Conservation (phyloP, 2,329 filamentous ascomycete genomes). For the Colletotrichum horii region DNA sequence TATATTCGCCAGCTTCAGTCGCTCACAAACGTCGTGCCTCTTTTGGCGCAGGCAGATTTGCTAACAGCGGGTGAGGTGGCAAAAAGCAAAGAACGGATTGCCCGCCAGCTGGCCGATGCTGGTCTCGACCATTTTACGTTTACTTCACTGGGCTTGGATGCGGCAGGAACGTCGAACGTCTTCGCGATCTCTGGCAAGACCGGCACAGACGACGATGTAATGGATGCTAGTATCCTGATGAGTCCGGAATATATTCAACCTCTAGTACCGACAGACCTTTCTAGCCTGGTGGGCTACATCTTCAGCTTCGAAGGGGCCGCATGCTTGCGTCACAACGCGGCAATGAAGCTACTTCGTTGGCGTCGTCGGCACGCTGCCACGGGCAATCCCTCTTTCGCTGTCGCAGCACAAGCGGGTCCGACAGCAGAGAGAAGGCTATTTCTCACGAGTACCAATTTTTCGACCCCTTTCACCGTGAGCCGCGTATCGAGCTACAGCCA, state of each 20-base stretch:
- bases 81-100: conserved; percentile 64
- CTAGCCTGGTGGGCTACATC: conserved; percentile 70
- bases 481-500: conserved; percentile 26
- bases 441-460: conserved; percentile 28
- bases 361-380: conserved; percentile 37
- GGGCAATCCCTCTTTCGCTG: conserved; percentile 30
- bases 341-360: conserved; percentile 82
- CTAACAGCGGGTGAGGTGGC: conserved; percentile 63
- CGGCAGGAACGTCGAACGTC: conserved; percentile 45
- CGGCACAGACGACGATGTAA: conserved; percentile 75
- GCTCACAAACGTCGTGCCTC: conserved; percentile 83
- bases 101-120: conserved; percentile 59
- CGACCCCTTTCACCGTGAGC: not conserved
- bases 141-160: conserved; percentile 38
- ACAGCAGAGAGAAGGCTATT: conserved; percentile 48
- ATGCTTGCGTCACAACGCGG: conserved; percentile 82
- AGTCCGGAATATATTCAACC: conserved; percentile 88
- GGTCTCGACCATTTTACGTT: conserved; percentile 73
- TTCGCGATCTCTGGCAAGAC: conserved; percentile 81
- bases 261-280: conserved; percentile 76
- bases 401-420: not conserved
- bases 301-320: conserved; percentile 81
- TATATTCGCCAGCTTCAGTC: conserved; percentile 72
- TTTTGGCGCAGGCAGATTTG: conserved; percentile 80
- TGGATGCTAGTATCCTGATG: conserved; percentile 95